Conservation (phyloP, 768 basidiomycete genomes). For the Calocybe cyanea region DNA sequence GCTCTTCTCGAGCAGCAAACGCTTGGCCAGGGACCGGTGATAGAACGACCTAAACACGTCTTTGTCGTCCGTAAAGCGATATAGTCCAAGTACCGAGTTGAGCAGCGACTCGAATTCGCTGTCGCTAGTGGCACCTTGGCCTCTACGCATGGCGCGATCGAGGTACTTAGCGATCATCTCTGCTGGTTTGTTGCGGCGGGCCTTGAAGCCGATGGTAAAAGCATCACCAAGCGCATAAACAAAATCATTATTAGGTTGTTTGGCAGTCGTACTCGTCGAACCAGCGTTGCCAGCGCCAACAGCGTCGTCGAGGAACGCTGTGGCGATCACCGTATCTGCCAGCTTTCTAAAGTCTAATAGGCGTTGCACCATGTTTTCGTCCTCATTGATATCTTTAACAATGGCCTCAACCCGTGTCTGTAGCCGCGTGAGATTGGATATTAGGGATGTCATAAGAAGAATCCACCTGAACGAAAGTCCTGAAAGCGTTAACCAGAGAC, state of each 20-base stretch:
- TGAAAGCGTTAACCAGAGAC: slow-evolving; percentile 58
- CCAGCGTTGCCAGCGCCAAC: slow-evolving; percentile 10
- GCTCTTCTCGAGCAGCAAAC: slow-evolving; percentile 77
- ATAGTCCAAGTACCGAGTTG: slow-evolving; percentile 67
- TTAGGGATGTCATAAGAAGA: neutral
- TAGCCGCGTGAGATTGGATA: neutral
- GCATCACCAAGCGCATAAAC: slow-evolving; percentile 67
- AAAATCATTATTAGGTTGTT: slow-evolving; percentile 51
- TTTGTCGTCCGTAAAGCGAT: slow-evolving; percentile 87
- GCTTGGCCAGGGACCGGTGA: slow-evolving; percentile 82
- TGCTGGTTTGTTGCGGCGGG: slow-evolving; percentile 77
- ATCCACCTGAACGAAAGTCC: slow-evolving; percentile 54
- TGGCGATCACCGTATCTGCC: slow-evolving; percentile 44
- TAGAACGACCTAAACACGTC: slow-evolving; percentile 95
- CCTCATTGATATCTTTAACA: slow-evolving; percentile 56
- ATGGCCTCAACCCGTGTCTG: slow-evolving; percentile 60
- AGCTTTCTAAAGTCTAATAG: slow-evolving; percentile 66
- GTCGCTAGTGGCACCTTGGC: slow-evolving; percentile 69
- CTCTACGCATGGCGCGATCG: slow-evolving; percentile 82
- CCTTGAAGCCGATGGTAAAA: slow-evolving; percentile 71
- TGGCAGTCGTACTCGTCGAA: slow-evolving; percentile 29
- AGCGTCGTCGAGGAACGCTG: slow-evolving; percentile 49
- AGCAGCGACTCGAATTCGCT: slow-evolving; percentile 58
- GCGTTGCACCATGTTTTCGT: slow-evolving; percentile 75
- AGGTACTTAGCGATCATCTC: slow-evolving; percentile 93